Evolutionary conservation across 2,329 filamentous ascomycete species (phyloP).

Genomic region (Penicillium glabrum): DNA sequence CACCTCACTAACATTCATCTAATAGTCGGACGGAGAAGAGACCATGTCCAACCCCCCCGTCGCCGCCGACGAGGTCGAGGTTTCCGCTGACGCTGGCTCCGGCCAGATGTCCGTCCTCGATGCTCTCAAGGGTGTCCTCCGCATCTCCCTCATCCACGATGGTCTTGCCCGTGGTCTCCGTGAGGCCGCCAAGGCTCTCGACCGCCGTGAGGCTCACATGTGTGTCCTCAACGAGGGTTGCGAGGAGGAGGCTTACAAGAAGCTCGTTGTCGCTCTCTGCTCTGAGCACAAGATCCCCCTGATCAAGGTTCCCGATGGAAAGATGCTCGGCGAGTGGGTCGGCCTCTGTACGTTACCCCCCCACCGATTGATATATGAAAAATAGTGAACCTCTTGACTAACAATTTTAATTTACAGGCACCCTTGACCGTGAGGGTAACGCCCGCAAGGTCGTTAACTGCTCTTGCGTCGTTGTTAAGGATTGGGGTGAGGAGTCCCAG

Average conservation of each 20-base stretch:
- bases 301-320: slow-evolving; percentile 99
- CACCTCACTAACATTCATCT: slow-evolving; percentile 16
- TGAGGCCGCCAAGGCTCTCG: slow-evolving; percentile 97
- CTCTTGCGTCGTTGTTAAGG: slow-evolving; percentile 99
- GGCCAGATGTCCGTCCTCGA: slow-evolving; percentile 92
- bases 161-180: slow-evolving; percentile 97
- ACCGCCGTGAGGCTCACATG: slow-evolving; percentile 99
- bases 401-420: slow-evolving; percentile 59
- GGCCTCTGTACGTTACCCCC: slow-evolving; percentile 81
- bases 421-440: slow-evolving; percentile 98
- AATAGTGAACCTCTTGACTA: background rate
- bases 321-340: slow-evolving; percentile 99
- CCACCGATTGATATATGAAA: background rate
- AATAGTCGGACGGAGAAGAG: slow-evolving; percentile 99
- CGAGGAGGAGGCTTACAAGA: slow-evolving; percentile 99
- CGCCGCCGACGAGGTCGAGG: slow-evolving; percentile 89
- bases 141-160: slow-evolving; percentile 99
- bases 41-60: slow-evolving; percentile 69
- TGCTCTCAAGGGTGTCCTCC: slow-evolving; percentile 97
- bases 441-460: slow-evolving; percentile 99
- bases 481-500: slow-evolving; percentile 99
- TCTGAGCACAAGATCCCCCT: slow-evolving; percentile 99
- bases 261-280: slow-evolving; percentile 98
- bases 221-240: slow-evolving; percentile 99
- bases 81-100: slow-evolving; percentile 80